A percentile compares a stretch with the other conserved stretches of the same genome.
phyloP scores from a whole-genome alignment of 352 stramenopile genomes.

The Pythium phragmitis region DNA sequence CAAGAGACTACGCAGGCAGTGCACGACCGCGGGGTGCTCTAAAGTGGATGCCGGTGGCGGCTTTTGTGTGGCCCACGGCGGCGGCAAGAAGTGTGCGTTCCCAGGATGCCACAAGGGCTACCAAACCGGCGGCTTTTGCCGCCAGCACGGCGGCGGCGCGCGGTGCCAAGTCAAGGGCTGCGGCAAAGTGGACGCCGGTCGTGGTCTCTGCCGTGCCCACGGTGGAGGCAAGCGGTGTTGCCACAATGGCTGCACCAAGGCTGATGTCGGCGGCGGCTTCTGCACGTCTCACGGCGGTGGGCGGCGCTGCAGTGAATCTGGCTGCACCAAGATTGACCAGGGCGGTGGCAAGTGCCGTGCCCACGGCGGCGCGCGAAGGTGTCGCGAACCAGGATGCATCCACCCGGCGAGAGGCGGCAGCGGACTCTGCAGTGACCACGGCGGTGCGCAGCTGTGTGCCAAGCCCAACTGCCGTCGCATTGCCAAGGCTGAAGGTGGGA shows the following conservation, averaged over 20 bases:
- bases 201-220: conserved; percentile 68
- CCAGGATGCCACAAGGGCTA: conserved; percentile 73
- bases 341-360: conserved; percentile 77
- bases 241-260: conserved; percentile 50
- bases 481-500: conserved; percentile 44
- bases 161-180: conserved; percentile 72
- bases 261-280: conserved; percentile 79
- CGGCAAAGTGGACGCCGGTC: conserved; percentile 76
- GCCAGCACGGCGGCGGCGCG: conserved; percentile 70
- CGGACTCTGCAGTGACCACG: conserved; percentile 69
- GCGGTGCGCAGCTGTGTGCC: conserved; percentile 55
- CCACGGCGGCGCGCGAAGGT: conserved; percentile 71
- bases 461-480: conserved; percentile 59
- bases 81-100: conserved; percentile 79
- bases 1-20: conserved; percentile 50
- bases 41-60: conserved; percentile 81
- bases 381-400: conserved; percentile 45
- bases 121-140: conserved; percentile 76
- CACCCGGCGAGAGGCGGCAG: conserved; percentile 55
- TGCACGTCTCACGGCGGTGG: conserved; percentile 82
- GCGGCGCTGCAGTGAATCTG: conserved; percentile 58
- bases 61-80: conserved; percentile 82
- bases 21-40: conserved; percentile 45
- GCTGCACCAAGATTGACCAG: conserved; percentile 82
- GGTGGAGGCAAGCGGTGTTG: conserved; percentile 76